These are phyloP conservation scores for Solanum pinnatisectum DNA, from an alignment of 257 asterid species.

Conservation along the genomic window DNA sequence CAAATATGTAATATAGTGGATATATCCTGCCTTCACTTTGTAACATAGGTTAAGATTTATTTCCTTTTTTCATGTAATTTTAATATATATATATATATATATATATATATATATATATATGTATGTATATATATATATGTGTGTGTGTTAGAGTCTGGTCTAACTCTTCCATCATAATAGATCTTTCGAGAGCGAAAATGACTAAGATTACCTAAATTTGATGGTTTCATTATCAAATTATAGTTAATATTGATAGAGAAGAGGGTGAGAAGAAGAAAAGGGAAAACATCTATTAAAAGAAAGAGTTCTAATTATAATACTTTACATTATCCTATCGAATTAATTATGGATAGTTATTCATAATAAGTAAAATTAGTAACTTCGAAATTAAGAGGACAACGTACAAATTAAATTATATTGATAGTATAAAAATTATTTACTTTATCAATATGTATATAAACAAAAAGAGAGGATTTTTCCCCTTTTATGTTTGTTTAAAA, in stretches of 20 bases:
- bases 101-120: too few relatives aligned
- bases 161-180: not conserved
- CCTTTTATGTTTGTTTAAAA: not conserved
- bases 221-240: not conserved
- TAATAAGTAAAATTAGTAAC: not conserved
- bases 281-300: not conserved
- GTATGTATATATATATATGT: too few relatives aligned
- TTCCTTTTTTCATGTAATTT: too few relatives aligned
- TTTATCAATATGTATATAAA: not conserved
- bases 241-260: not conserved
- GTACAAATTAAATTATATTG: too few relatives aligned
- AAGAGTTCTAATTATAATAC: not conserved
- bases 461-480: not conserved
- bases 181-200: not conserved
- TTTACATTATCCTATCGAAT: not conserved
- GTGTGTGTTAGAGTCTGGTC: not conserved
- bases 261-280: not conserved
- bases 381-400: not conserved
- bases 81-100: too few relatives aligned
- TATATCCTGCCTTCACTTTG: too few relatives aligned
- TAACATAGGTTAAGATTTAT: too few relatives aligned
- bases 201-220: not conserved
- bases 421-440: not conserved
- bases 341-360: not conserved
- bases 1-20: too few relatives aligned